These are phyloP conservation scores for Russula sp. DNA, from an alignment of 768 basidiomycete species.

Conservation along the genomic window DNA sequence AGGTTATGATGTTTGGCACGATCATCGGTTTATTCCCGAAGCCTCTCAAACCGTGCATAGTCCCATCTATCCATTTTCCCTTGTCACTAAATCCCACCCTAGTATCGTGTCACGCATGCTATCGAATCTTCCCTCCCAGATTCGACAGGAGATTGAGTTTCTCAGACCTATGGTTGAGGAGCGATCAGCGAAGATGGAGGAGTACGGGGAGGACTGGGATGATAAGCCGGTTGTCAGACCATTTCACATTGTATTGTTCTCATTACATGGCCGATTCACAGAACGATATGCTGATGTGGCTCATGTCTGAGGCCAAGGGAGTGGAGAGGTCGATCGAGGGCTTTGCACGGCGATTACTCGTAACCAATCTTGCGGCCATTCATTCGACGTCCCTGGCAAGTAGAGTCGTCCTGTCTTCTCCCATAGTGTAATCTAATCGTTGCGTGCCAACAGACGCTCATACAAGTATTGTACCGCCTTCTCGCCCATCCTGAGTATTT, in stretches of 20 bases:
- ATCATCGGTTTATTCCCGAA: slow-evolving; percentile 43
- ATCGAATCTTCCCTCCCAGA: background rate
- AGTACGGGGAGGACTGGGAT: slow-evolving; percentile 2
- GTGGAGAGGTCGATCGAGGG: slow-evolving; percentile 35
- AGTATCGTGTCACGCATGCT: slow-evolving; percentile 6
- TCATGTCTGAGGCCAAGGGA: slow-evolving; percentile 39
- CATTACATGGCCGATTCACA: slow-evolving; percentile 25
- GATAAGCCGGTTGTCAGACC: background rate
- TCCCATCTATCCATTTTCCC: too few relatives aligned
- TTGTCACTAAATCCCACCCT: background rate
- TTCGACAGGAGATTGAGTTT: background rate
- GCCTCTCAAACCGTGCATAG: slow-evolving; percentile 44
- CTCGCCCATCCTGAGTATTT: slow-evolving; percentile 32
- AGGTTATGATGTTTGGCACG: slow-evolving; percentile 36
- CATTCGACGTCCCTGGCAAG: slow-evolving; percentile 39
- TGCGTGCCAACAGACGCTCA: slow-evolving; percentile 5
- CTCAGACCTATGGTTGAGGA: slow-evolving; percentile 14
- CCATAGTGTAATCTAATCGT: background rate
- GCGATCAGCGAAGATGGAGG: slow-evolving; percentile 5
- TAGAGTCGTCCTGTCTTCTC: too few relatives aligned
- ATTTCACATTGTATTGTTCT: background rate
- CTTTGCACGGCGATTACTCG: slow-evolving; percentile 36
- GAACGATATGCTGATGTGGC: slow-evolving; percentile 45
- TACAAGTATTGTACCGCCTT: slow-evolving; percentile 29
- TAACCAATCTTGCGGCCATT: slow-evolving; percentile 41